phyloP scores from a whole-genome alignment of 2,329 filamentous ascomycete genomes.

The Cryphonectria nitschkei region DNA sequence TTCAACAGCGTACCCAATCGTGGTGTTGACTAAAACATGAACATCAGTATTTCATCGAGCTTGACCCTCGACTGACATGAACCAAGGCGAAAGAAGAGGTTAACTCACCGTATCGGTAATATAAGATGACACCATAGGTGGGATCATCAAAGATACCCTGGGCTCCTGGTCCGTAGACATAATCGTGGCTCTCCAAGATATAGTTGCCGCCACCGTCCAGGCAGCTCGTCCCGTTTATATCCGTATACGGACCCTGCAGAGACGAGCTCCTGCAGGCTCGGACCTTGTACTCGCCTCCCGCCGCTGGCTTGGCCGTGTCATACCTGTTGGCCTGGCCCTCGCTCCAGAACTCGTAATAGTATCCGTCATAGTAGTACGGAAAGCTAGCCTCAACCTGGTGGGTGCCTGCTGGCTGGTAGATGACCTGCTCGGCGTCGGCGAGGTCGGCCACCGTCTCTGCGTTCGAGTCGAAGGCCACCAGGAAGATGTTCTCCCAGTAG shows the following conservation, averaged over 20 bases:
- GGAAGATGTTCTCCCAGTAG: slow-evolving; percentile 70
- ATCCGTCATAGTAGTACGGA: slow-evolving; percentile 57
- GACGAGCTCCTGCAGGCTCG: slow-evolving; percentile 61
- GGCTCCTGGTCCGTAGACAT: slow-evolving; percentile 65
- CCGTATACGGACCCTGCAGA: slow-evolving; percentile 59
- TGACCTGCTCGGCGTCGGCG: slow-evolving; percentile 46
- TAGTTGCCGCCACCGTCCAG: slow-evolving; percentile 59
- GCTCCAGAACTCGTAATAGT: slow-evolving; percentile 69
- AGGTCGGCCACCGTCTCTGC: slow-evolving; percentile 37
- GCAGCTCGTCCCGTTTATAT: slow-evolving; percentile 58
- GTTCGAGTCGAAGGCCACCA: slow-evolving; percentile 52
- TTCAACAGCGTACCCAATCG: slow-evolving; percentile 53
- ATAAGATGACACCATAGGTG: slow-evolving; percentile 57
- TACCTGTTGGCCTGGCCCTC: slow-evolving; percentile 65
- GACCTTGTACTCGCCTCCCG: slow-evolving; percentile 68
- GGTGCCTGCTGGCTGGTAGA: slow-evolving; percentile 53
- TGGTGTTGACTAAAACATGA: slow-evolving; percentile 32
- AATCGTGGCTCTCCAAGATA: slow-evolving; percentile 60
- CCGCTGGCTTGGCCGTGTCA: slow-evolving; percentile 52
- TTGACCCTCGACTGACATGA: not conserved
- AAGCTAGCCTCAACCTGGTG: slow-evolving; percentile 61
- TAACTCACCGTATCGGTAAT: slow-evolving; percentile 65
- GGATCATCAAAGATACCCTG: slow-evolving; percentile 61
- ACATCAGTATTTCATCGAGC: not conserved
- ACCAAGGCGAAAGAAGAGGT: slow-evolving; percentile 50